phyloP scores from a whole-genome alignment of 2,329 filamentous ascomycete genomes.

The Pseudogymnoascus sp. region DNA sequence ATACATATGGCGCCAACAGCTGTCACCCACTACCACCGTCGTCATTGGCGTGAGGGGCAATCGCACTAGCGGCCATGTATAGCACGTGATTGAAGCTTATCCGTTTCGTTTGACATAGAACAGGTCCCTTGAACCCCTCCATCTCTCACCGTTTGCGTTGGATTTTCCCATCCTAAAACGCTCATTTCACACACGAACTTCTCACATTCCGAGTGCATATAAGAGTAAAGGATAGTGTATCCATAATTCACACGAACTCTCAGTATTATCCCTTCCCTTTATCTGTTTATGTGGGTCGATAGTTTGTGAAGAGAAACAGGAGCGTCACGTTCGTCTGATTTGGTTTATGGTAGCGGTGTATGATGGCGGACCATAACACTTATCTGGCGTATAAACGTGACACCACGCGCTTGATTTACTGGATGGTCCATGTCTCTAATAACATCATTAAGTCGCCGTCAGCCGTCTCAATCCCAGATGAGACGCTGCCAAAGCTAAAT shows the following conservation, averaged over 20 bases:
- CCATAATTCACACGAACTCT: not conserved
- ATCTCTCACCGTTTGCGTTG: not conserved
- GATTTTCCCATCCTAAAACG: not conserved
- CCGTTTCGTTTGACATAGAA: not conserved
- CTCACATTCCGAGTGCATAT: not conserved
- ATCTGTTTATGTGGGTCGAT: not conserved
- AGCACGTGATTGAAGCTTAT: not conserved
- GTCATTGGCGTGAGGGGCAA: constrained; percentile 4
- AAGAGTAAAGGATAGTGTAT: not conserved
- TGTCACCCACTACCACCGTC: not conserved
- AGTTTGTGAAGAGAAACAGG: not conserved
- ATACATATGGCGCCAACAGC: not conserved
- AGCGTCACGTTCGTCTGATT: not conserved
- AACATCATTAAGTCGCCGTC: constrained; percentile 26
- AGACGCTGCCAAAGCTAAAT: constrained; percentile 24
- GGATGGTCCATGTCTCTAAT: constrained; percentile 35
- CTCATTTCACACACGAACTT: not conserved
- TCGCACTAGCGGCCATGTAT: not conserved
- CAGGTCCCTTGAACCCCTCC: not conserved
- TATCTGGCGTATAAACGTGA: constrained; percentile 37
- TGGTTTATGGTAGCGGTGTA: not conserved
- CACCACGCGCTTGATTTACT: constrained; percentile 32
- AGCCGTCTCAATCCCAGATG: constrained; percentile 11
- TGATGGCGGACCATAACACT: constrained; percentile 22
- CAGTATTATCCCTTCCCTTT: not conserved